Conservation (phyloP, 1,139 yeast genomes). For the Arxiozyma heterogenica region DNA sequence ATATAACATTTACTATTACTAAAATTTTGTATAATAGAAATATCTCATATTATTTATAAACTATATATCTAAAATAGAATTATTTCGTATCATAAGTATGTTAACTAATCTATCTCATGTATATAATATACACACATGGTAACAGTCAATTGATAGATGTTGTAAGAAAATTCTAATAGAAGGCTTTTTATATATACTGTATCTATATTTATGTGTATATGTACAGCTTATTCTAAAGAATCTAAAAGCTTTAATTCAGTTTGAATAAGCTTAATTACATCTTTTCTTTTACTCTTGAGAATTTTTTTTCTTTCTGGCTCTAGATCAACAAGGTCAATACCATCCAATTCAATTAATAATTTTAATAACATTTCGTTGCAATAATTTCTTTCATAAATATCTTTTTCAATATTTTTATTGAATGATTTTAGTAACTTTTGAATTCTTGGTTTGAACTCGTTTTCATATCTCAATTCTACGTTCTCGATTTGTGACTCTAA, state of each 20-base stretch:
- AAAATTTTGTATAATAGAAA: neutral
- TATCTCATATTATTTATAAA: too few relatives aligned
- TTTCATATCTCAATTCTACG: slow-evolving; percentile 20
- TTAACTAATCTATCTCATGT: neutral
- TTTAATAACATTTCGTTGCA: slow-evolving; percentile 61
- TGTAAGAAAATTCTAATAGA: too few relatives aligned
- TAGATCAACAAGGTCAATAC: slow-evolving; percentile 42
- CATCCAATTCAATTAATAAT: slow-evolving; percentile 56
- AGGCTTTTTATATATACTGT: neutral
- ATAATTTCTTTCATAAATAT: slow-evolving; percentile 45
- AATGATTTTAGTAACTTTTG: slow-evolving; percentile 15
- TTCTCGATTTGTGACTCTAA: slow-evolving; percentile 23
- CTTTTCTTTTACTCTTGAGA: slow-evolving; percentile 50
- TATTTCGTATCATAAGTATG: neutral
- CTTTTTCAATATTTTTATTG: slow-evolving; percentile 27
- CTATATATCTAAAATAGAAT: neutral
- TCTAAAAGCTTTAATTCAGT: slow-evolving; percentile 52
- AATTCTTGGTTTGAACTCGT: slow-evolving; percentile 23
- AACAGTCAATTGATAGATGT: neutral
- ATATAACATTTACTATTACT: neutral
- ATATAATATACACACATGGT: too few relatives aligned
- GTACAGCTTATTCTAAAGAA: slow-evolving; percentile 27
- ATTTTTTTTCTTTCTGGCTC: slow-evolving; percentile 35
- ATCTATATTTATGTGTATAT: neutral
- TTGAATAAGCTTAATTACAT: slow-evolving; percentile 52